Evolutionary conservation across 202 grass and related monocot species (phyloP), one percentile per base, ranked within the genome.

Genomic region (Elaeis oleifera): DNA sequence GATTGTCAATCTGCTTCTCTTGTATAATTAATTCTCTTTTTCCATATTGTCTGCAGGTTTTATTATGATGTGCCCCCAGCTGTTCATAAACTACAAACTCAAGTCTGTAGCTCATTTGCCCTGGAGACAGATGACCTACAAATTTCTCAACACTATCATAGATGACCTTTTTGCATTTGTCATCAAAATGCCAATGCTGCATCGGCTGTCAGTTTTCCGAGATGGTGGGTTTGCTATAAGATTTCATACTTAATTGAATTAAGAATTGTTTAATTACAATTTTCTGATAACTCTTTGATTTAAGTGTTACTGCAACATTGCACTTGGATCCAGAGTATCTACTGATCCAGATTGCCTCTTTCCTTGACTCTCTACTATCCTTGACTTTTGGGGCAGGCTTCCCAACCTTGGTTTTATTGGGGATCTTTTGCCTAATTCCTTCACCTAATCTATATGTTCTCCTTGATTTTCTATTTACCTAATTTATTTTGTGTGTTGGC

Each of bases 71-170:
- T 99, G 95, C 70, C 95, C 94, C 49, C 95, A 99, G 78, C 71
- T 99, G 70, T 99, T 99, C 65, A 99, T 99, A 79, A 99, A 99
- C 71, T 99, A 99, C 71, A 99, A 99, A 69, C 88, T 99, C 14
- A 29, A 94, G 73, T 99, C 95, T 1, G 95, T 99, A 5, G 82
- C 95, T 29, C 95, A 99, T 75, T 89, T 99, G 76, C 95, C 95
- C 63, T 99, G 95, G 95, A 84, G 95, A 55, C 95, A 99, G 62
- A 99, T 99, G 95, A 99, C 95, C 53, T 99, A 99, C 73, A 99
- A 99, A 70, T 99, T 99, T 76, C 88, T 99, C 18, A 99, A 99
- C 74, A 99, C 95, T 50, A 99, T 99, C 32, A 94, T 99, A 4
- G 95, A 99, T 16, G 95, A 99, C 32, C 85, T 99, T 70, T 99